Base-by-base conservation (phyloP, 345 rosid species). In the Excoecaria agallocha region DNA sequence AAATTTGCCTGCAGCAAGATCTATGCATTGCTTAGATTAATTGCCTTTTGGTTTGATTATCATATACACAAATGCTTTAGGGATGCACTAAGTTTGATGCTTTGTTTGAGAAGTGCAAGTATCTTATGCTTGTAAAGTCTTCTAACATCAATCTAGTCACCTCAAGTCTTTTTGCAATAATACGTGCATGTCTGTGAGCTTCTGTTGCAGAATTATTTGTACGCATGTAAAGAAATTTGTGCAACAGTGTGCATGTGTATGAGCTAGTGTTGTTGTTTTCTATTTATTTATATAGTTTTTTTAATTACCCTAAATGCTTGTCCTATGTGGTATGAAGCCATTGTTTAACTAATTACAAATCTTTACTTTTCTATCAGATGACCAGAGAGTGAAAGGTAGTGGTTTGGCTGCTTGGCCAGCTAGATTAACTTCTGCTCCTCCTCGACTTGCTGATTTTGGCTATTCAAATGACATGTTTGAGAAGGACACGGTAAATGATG, bases 321-420 rank as follows among this genome's bases (percentile, higher is more conserved):
- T 24, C 12, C 19, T 45, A 16, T 10, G 37, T 45, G 12, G 6
- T 12, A 30, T 59, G 58, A 57, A 45, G 43, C 9, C 60, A 39
- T 63, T 20, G 69, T 37, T 57, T 24, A 22, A 6, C 67, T 75
- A 25, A 76, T 78, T 66, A 51, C 50, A 73, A 46, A 56, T 22
- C 30, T 59, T 50, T 48, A 37, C 80, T 57, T 65, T 71, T 81
- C 60, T 49, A 48, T 79, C 82, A 93, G 99, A 89, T 84, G 91
- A 87, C 76, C 97, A 93, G 20, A 83, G 73, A 79, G 87, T 82
- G 24, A 85, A 86, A 80, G 99, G 97, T 62, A 91, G 97, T 83
- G 97, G 91, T 41, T 87, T 95, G 87, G 93, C 96, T 73, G 96
- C 99, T 54, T 95, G 99, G 99, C 99, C 99, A 19, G 91, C 97